Conservation (phyloP, 371 early-diverging fungal genomes). For the Rhizomucor pusillus region DNA sequence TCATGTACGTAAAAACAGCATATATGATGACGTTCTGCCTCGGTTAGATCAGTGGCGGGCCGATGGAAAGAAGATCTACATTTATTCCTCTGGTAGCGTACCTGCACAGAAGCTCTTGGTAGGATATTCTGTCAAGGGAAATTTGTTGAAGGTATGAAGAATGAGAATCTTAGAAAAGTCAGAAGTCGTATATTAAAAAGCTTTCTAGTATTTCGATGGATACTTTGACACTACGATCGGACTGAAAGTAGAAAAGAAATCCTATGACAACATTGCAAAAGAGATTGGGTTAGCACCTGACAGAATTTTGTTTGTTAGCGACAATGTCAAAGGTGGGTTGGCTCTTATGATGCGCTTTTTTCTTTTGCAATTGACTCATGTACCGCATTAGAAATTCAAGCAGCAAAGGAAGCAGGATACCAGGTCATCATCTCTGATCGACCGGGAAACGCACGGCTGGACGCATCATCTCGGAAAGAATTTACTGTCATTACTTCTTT, state of each 20-base stretch:
- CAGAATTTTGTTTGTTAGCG: conserved; percentile 79
- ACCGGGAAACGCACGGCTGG: conserved; percentile 74
- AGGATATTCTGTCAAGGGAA: conserved; percentile 79
- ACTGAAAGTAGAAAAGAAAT: conserved; percentile 62
- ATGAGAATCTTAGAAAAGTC: not conserved
- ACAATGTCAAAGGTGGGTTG: conserved; percentile 76
- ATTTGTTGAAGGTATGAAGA: conserved; percentile 61
- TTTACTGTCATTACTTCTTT: conserved; percentile 40
- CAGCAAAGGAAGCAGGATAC: conserved; percentile 74
- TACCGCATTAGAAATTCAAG: conserved; percentile 63
- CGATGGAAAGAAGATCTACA: conserved; percentile 68
- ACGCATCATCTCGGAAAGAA: conserved; percentile 21
- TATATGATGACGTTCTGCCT: conserved; percentile 84
- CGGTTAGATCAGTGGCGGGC: conserved; percentile 69
- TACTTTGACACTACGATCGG: conserved; percentile 92
- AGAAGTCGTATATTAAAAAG: not conserved
- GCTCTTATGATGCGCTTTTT: not conserved
- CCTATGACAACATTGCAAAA: conserved; percentile 73
- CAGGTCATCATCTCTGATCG: conserved; percentile 73
- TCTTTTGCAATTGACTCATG: not conserved
- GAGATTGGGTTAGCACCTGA: conserved; percentile 55
- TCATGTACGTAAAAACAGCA: conserved; percentile 29
- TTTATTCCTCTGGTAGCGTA: conserved; percentile 94
- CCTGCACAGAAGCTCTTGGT: conserved; percentile 91
- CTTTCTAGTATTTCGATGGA: conserved; percentile 67